Evolutionary conservation across 106 monocot genomes (phyloP).

Genomic region (Dendrobium huoshanense): DNA sequence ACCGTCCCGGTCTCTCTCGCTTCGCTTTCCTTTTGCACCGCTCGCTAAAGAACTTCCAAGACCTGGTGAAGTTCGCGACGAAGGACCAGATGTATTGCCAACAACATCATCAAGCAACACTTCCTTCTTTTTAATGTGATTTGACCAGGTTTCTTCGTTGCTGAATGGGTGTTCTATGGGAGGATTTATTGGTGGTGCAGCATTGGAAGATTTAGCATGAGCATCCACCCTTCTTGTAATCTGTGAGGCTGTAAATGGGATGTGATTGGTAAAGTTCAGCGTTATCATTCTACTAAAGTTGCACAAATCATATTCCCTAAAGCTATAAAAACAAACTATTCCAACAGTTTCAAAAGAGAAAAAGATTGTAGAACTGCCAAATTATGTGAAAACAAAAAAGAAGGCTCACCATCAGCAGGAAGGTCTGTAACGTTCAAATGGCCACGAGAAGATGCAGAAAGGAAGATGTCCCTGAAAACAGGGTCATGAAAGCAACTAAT

Average conservation of each 20-base stretch:
- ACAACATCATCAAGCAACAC: conserved; percentile 52
- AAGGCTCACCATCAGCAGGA: conserved; percentile 4
- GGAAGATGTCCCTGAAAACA: conserved; percentile 44
- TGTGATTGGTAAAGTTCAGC: conserved; percentile 12
- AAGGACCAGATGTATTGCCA: conserved; percentile 14
- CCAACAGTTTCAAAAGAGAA: not conserved
- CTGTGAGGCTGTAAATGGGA: conserved; percentile 4
- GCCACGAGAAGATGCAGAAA: conserved; percentile 18
- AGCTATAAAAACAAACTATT: not conserved
- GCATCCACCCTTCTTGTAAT: conserved; percentile 1
- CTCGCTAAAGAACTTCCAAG: conserved; percentile 31
- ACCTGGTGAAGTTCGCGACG: conserved; percentile 22
- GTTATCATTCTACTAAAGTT: not conserved
- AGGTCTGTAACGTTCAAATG: conserved; percentile 11
- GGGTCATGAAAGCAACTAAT: conserved; percentile 41
- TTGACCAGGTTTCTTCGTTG: conserved; percentile 40
- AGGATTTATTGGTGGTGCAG: conserved; percentile 13
- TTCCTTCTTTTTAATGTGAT: conserved; percentile 45
- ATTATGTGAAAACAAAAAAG: not conserved
- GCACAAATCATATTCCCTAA: not conserved
- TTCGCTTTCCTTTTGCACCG: conserved; percentile 54
- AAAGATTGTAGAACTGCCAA: not conserved
- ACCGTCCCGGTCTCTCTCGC: conserved; percentile 47
- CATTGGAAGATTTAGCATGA: conserved; percentile 14
- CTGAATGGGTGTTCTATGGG: conserved; percentile 14